phyloP scores from a whole-genome alignment of 2,329 filamentous ascomycete species.

The Trichoderma guizhouense region DNA sequence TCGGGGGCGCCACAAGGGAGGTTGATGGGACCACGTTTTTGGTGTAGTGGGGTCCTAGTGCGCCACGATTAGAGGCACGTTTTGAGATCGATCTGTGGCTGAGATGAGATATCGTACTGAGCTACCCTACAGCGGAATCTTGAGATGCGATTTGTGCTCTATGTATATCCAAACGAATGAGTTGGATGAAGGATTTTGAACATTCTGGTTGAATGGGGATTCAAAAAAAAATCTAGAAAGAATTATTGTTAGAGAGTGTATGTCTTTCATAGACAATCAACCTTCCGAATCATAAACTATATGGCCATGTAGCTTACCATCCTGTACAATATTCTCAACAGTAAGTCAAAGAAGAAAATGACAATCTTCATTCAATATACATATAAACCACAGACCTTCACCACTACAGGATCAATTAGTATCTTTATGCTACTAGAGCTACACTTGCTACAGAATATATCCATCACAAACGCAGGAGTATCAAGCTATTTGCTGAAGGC shows the following conservation, averaged over 20 bases:
- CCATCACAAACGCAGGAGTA: not conserved
- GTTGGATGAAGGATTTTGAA: not conserved
- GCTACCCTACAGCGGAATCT: not conserved
- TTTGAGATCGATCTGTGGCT: not conserved
- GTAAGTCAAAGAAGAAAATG: accelerated
- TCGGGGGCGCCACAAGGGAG: slow-evolving; percentile 8
- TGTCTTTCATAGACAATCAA: not conserved
- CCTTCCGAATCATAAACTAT: accelerated
- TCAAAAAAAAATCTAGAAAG: accelerated
- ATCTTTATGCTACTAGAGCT: not conserved
- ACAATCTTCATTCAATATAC: not conserved
- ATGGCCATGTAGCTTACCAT: not conserved
- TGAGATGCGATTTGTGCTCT: not conserved
- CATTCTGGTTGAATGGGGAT: not conserved
- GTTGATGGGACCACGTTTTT: not conserved
- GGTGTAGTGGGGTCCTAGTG: not conserved
- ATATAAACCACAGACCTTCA: not conserved
- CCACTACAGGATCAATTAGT: not conserved
- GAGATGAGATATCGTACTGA: not conserved
- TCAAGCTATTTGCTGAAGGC: not conserved
- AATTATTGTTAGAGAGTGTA: not conserved
- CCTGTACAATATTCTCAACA: accelerated
- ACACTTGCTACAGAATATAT: accelerated
- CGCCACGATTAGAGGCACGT: not conserved
- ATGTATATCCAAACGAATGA: not conserved